phyloP scores from a whole-genome alignment of 2,329 filamentous ascomycete genomes.

The Purpureocillium lavendulum region DNA sequence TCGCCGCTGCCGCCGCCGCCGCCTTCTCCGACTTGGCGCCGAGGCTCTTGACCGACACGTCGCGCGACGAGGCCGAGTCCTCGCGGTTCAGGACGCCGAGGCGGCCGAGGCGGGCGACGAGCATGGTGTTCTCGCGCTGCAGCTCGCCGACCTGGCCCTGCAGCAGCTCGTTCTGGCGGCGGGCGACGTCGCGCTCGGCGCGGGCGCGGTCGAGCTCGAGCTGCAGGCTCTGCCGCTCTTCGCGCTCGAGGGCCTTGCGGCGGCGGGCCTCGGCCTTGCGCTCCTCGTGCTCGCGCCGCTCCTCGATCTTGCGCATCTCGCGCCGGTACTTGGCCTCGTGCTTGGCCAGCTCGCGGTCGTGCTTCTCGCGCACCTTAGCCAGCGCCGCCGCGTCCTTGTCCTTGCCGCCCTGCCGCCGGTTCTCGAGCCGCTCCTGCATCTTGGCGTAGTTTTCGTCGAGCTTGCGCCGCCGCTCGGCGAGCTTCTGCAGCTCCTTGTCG shows the following conservation, averaged over 20 bases:
- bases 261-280: conserved; percentile 46
- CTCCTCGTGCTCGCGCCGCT: conserved; percentile 54
- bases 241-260: conserved; percentile 43
- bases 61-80: conserved; percentile 27
- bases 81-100: conserved; percentile 24
- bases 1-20: background rate
- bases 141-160: conserved; percentile 46
- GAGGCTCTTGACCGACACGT: background rate
- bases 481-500: conserved; percentile 58
- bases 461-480: conserved; percentile 51
- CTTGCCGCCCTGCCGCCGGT: conserved; percentile 37
- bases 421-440: conserved; percentile 38
- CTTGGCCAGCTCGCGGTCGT: conserved; percentile 55
- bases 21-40: background rate
- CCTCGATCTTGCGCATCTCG: conserved; percentile 56
- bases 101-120: conserved; percentile 46
- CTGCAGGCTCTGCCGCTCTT: conserved; percentile 39
- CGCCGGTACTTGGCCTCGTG: conserved; percentile 58
- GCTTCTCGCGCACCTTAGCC: conserved; percentile 53
- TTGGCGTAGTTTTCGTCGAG: conserved; percentile 55
- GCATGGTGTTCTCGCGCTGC: conserved; percentile 50
- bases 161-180: conserved; percentile 46
- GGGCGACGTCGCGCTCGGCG: conserved; percentile 43
- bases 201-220: conserved; percentile 44
- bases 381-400: conserved; percentile 41